Conservation (phyloP, 192 early-diverging fungal species). For the Thoreauomyces humboldtii region DNA sequence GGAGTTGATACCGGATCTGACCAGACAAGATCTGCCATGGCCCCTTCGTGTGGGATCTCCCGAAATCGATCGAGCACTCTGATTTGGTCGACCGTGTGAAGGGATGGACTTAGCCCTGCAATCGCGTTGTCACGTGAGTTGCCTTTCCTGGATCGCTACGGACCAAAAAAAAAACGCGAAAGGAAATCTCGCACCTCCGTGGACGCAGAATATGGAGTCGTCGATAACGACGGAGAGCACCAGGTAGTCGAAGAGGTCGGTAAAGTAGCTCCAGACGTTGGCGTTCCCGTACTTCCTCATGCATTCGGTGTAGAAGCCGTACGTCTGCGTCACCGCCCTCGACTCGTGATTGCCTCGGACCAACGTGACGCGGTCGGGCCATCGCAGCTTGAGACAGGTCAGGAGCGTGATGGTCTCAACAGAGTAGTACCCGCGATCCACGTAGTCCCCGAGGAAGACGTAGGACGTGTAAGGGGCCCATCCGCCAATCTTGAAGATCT, state of each 20-base stretch:
- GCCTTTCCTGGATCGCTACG: no score
- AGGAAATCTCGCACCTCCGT: no score
- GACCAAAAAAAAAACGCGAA: no score
- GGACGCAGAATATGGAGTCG: slow-evolving; percentile 89
- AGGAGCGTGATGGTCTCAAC: slow-evolving; percentile 93
- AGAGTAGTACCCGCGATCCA: slow-evolving; percentile 93
- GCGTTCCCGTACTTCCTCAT: slow-evolving; percentile 81
- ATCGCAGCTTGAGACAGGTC: slow-evolving; percentile 82
- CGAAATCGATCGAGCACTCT: slow-evolving; percentile 78
- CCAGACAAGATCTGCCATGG: slow-evolving; percentile 96
- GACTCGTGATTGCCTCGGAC: slow-evolving; percentile 95
- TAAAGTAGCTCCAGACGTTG: slow-evolving; percentile 89
- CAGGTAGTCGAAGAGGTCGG: slow-evolving; percentile 91
- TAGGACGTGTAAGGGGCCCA: slow-evolving; percentile 81
- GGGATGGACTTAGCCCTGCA: slow-evolving; percentile 70
- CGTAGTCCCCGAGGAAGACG: slow-evolving; percentile 96
- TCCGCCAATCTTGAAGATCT: slow-evolving; percentile 84
- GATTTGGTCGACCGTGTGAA: slow-evolving; percentile 87
- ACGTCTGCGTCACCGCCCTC: slow-evolving; percentile 88
- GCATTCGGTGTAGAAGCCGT: slow-evolving; percentile 93
- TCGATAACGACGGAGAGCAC: slow-evolving; percentile 86
- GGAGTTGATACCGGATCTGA: slow-evolving; percentile 65
- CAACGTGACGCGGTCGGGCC: slow-evolving; percentile 83
- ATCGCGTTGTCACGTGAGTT: no score
- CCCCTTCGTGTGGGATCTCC: slow-evolving; percentile 91